phyloP scores from a whole-genome alignment of 1,284 basidiomycete genomes.

The Melampsora americana region DNA sequence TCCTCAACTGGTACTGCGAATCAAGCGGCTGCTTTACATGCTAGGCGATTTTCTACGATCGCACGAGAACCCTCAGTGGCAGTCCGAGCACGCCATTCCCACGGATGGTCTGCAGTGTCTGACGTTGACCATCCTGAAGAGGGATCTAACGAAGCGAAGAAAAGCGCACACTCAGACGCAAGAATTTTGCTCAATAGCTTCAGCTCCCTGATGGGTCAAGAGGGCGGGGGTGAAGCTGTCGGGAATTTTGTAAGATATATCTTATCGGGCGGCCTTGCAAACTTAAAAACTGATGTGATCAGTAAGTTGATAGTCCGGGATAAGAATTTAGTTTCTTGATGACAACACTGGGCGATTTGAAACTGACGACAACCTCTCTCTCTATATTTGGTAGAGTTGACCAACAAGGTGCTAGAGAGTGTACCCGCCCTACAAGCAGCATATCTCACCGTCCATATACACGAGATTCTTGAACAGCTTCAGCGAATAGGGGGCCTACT shows the following conservation, averaged over 20 bases:
- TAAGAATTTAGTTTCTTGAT: background rate
- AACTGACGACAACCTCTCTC: background rate
- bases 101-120: constrained; percentile 8
- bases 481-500: constrained; percentile 30
- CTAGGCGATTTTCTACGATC: constrained; percentile 31
- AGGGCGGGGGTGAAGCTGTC: constrained; percentile 39
- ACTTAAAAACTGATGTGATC: constrained; percentile 19
- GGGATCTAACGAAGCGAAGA: constrained; percentile 9
- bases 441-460: constrained; percentile 32
- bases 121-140: constrained; percentile 18
- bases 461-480: constrained; percentile 34
- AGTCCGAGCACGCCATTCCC: background rate
- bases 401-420: constrained; percentile 13
- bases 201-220: constrained; percentile 33
- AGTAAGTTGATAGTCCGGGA: constrained; percentile 4
- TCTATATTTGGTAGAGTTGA: background rate
- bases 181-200: constrained; percentile 32
- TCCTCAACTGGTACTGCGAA: background rate
- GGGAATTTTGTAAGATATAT: constrained; percentile 20
- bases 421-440: constrained; percentile 32
- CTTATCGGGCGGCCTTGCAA: constrained; percentile 16
- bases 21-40: constrained; percentile 27
- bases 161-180: constrained; percentile 18
- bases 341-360: background rate
- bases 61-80: constrained; percentile 37